A percentile compares a stretch with the other conserved stretches of the same genome.
phyloP scores from a whole-genome alignment of 2,329 filamentous ascomycete genomes.

The Catunica adiposa region DNA sequence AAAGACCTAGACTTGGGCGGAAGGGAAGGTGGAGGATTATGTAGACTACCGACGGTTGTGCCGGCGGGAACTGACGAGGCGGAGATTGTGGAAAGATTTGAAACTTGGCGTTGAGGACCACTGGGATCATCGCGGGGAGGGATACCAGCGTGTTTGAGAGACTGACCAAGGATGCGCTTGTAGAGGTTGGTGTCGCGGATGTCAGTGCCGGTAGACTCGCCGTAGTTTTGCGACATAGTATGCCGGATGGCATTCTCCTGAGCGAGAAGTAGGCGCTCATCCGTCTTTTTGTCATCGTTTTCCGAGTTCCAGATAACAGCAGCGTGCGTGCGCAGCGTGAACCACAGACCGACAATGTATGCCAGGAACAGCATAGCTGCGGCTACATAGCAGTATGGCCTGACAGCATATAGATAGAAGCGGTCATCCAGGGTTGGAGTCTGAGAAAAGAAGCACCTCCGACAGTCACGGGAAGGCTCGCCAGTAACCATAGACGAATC shows the following conservation, averaged over 20 bases:
- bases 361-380: slow-evolving; percentile 76
- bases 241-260: slow-evolving; percentile 7
- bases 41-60: slow-evolving; percentile 21
- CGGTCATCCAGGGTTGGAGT: slow-evolving; percentile 65
- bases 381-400: slow-evolving; percentile 83
- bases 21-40: slow-evolving; percentile 20
- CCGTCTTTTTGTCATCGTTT: slow-evolving; percentile 55
- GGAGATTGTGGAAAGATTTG: slow-evolving; percentile 21
- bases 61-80: slow-evolving; percentile 23
- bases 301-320: slow-evolving; percentile 94
- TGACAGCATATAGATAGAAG: slow-evolving; percentile 81
- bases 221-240: slow-evolving; percentile 19
- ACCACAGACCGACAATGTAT: slow-evolving; percentile 86
- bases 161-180: slow-evolving; percentile 83
- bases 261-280: slow-evolving; percentile 26
- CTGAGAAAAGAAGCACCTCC: slow-evolving; percentile 88
- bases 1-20: slow-evolving; percentile 31
- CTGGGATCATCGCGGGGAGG: slow-evolving; percentile 30
- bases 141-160: slow-evolving; percentile 67
- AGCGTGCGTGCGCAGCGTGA: slow-evolving; percentile 87
- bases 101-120: slow-evolving; percentile 22
- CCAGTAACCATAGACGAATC: slow-evolving; percentile 28
- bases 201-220: slow-evolving; percentile 40
- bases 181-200: slow-evolving; percentile 81
- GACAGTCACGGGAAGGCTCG: slow-evolving; percentile 51